These are phyloP conservation scores for Xylaria bambusicola DNA, from an alignment of 495 filamentous ascomycete species.

Conservation along the genomic window DNA sequence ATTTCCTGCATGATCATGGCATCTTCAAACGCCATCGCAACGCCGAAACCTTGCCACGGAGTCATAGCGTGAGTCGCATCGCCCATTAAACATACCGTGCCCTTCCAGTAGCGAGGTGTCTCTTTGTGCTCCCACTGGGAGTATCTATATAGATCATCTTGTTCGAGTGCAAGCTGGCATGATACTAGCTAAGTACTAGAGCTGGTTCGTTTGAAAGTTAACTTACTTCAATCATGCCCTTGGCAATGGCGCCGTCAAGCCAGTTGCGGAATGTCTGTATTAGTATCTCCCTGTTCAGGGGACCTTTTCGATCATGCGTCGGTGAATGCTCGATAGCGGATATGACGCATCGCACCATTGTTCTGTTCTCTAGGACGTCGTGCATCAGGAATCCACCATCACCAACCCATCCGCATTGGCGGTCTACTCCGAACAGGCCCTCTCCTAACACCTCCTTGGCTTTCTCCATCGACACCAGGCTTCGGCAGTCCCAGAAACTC, in stretches of 20 bases:
- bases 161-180: constrained; percentile 20
- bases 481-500: constrained; percentile 24
- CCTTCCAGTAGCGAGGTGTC: constrained; percentile 21
- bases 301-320: constrained; percentile 8
- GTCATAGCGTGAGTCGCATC: constrained; percentile 43
- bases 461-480: constrained; percentile 22
- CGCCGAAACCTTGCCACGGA: constrained; percentile 36
- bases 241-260: constrained; percentile 17
- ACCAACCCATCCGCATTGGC: constrained; percentile 28
- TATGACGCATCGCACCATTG: constrained; percentile 23
- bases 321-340: constrained; percentile 11
- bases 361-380: constrained; percentile 20
- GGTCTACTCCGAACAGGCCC: constrained; percentile 18
- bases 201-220: background rate
- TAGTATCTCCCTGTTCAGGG: constrained; percentile 9
- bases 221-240: constrained; percentile 23
- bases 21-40: constrained; percentile 40
- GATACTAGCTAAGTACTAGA: background rate
- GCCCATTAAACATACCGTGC: constrained; percentile 30
- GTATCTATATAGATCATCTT: constrained; percentile 12
- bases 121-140: constrained; percentile 24
- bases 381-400: constrained; percentile 23
- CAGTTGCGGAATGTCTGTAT: constrained; percentile 7
- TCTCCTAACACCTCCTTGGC: constrained; percentile 22
- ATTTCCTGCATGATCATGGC: constrained; percentile 33